These are phyloP conservation scores for Furcasterigmium sp. DNA, from an alignment of 2,329 filamentous ascomycete genomes.

Conservation along the genomic window DNA sequence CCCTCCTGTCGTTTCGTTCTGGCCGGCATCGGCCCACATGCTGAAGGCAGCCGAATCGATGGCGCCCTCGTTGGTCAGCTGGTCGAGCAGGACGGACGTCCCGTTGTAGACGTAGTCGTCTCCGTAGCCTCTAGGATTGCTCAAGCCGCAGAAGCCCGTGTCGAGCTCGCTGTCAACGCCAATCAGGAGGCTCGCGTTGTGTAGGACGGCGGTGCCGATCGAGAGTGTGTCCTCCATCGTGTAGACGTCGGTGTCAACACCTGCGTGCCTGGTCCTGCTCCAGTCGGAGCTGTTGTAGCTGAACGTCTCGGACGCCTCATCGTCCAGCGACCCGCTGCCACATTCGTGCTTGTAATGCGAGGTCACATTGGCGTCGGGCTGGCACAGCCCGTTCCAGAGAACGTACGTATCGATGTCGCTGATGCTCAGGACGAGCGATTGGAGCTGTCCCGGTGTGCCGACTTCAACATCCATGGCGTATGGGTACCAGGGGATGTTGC, in stretches of 20 bases:
- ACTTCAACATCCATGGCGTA: slow-evolving; percentile 7
- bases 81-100: slow-evolving; percentile 29
- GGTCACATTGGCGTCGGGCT: background rate
- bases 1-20: slow-evolving; percentile 1
- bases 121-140: slow-evolving; percentile 16
- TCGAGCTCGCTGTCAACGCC: slow-evolving; percentile 33
- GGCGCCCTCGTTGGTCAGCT: slow-evolving; percentile 52
- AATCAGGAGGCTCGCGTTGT: slow-evolving; percentile 49
- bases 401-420: slow-evolving; percentile 2
- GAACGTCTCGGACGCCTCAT: slow-evolving; percentile 40
- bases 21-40: slow-evolving; percentile 45
- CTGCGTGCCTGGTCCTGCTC: slow-evolving; percentile 18
- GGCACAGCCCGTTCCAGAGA: background rate
- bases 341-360: background rate
- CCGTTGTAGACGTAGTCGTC: slow-evolving; percentile 45
- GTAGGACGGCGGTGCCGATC: slow-evolving; percentile 40
- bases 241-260: background rate
- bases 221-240: slow-evolving; percentile 41
- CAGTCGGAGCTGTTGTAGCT: background rate
- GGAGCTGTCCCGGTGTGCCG: slow-evolving; percentile 7
- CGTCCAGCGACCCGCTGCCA: slow-evolving; percentile 21
- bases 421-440: slow-evolving; percentile 3
- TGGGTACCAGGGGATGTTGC: background rate
- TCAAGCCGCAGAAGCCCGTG: background rate
- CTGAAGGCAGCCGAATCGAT: slow-evolving; percentile 64